These are phyloP conservation scores for Podospora didyma DNA, from an alignment of 495 filamentous ascomycete species.

Conservation along the genomic window DNA sequence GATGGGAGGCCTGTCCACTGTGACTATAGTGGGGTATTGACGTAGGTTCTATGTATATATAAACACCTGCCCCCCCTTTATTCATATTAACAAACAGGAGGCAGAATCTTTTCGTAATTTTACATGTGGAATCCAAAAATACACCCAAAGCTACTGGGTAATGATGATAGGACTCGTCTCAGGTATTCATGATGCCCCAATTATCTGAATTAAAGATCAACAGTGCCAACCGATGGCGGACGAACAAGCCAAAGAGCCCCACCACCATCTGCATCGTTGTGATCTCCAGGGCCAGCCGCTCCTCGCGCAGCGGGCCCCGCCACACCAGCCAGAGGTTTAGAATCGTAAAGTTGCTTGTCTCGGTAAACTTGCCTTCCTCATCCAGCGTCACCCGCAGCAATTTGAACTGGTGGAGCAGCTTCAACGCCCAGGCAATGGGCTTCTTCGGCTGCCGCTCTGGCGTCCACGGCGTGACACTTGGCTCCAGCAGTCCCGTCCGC, in stretches of 20 bases:
- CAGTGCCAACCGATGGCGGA: constrained; percentile 78
- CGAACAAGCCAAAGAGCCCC: constrained; percentile 77
- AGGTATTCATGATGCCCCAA: constrained; percentile 29
- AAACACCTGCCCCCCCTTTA: no score
- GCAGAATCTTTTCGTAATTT: no score
- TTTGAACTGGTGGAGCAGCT: constrained; percentile 58
- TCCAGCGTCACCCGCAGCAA: constrained; percentile 62
- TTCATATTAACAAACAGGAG: no score
- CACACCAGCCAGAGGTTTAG: constrained; percentile 95
- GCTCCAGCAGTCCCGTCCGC: constrained; percentile 76
- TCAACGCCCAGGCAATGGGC: constrained; percentile 56
- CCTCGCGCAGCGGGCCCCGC: constrained; percentile 88
- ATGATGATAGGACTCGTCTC: not conserved
- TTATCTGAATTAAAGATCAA: constrained; percentile 87
- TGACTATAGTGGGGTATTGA: no score
- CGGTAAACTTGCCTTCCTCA: constrained; percentile 63
- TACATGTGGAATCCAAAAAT: no score
- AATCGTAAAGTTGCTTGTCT: constrained; percentile 87
- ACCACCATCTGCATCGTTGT: constrained; percentile 65
- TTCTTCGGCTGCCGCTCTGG: constrained; percentile 59
- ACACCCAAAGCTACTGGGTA: no score
- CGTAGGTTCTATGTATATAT: no score
- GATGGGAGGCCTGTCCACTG: no score
- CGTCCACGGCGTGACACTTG: constrained; percentile 75
- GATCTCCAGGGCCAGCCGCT: constrained; percentile 73